These are phyloP conservation scores for Protomyces lactucae-debilis DNA, from an alignment of 1,139 yeast genomes.

Conservation along the genomic window DNA sequence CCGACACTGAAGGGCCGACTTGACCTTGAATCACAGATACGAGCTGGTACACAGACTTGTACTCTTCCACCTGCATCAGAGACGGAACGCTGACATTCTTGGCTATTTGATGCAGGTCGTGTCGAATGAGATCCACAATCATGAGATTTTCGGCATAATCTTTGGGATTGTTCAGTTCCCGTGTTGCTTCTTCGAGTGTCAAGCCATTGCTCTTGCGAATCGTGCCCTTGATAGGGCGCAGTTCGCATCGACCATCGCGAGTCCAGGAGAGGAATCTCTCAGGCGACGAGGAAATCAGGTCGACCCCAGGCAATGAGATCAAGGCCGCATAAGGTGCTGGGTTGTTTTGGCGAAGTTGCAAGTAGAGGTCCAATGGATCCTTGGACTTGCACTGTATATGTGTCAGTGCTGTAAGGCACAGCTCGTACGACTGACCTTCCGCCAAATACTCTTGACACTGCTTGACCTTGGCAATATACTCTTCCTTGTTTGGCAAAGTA, in stretches of 20 bases:
- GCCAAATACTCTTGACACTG: slow-evolving; percentile 64
- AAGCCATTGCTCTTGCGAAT: slow-evolving; percentile 55
- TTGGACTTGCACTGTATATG: slow-evolving; percentile 41
- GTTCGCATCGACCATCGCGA: slow-evolving; percentile 53
- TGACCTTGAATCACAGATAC: slow-evolving; percentile 82
- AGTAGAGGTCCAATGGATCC: slow-evolving; percentile 66
- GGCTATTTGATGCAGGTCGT: slow-evolving; percentile 67
- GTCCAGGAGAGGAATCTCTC: slow-evolving; percentile 87
- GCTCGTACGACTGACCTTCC: slow-evolving; percentile 88
- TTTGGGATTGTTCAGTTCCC: slow-evolving; percentile 72
- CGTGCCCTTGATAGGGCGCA: slow-evolving; percentile 95
- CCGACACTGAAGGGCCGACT: slow-evolving; percentile 36
- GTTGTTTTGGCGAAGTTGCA: slow-evolving; percentile 62
- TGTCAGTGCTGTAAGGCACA: slow-evolving; percentile 82
- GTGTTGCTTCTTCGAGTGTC: slow-evolving; percentile 48
- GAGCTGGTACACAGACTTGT: slow-evolving; percentile 80
- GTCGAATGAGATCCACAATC: slow-evolving; percentile 94
- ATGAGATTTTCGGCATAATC: slow-evolving; percentile 93
- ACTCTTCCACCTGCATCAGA: slow-evolving; percentile 89
- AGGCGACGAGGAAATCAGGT: slow-evolving; percentile 82
- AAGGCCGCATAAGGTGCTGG: slow-evolving; percentile 93
- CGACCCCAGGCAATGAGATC: slow-evolving; percentile 65
- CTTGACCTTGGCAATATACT: slow-evolving; percentile 55
- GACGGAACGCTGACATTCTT: slow-evolving; percentile 64
- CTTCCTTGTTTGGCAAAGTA: slow-evolving; percentile 50